Conservation (phyloP, 2,329 filamentous ascomycete genomes). For the Aquanectria penicillioides region DNA sequence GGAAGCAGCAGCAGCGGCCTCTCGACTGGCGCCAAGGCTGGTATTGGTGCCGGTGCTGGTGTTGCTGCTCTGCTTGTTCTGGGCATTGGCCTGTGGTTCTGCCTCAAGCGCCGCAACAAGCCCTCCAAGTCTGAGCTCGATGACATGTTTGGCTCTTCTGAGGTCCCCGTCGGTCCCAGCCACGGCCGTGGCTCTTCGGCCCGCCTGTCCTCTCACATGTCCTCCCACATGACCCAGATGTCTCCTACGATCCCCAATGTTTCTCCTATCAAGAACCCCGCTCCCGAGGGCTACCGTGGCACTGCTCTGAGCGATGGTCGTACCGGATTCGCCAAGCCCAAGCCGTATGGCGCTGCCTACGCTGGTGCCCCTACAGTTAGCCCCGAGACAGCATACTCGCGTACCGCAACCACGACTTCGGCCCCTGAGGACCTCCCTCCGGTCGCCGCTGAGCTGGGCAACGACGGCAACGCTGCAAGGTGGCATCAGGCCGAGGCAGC, state of each 20-base stretch:
- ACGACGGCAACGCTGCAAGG: slow-evolving; percentile 43
- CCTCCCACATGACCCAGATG: slow-evolving; percentile 47
- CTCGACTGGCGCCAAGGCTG: slow-evolving; percentile 55
- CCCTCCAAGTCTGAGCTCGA: slow-evolving; percentile 48
- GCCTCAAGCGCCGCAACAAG: slow-evolving; percentile 45
- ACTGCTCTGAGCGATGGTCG: slow-evolving; percentile 52
- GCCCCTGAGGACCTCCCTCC: slow-evolving; percentile 14
- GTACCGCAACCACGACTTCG: slow-evolving; percentile 27
- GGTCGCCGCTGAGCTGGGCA: slow-evolving; percentile 47
- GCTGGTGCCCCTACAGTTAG: slow-evolving; percentile 27
- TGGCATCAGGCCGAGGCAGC: slow-evolving; percentile 50
- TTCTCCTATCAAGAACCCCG: slow-evolving; percentile 26
- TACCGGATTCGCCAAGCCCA: slow-evolving; percentile 51
- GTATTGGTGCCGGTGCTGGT: slow-evolving; percentile 54
- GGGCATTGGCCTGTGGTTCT: slow-evolving; percentile 43
- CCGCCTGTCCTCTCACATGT: slow-evolving; percentile 5
- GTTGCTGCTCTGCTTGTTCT: slow-evolving; percentile 49
- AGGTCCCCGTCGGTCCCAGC: slow-evolving; percentile 51
- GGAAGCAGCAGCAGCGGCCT: slow-evolving; percentile 42
- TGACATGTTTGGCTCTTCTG: slow-evolving; percentile 54
- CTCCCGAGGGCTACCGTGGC: slow-evolving; percentile 51
- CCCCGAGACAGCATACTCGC: slow-evolving; percentile 38
- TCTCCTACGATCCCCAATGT: slow-evolving; percentile 33
- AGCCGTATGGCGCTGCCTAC: slow-evolving; percentile 43
- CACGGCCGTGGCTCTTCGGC: slow-evolving; percentile 35